Evolutionary conservation across 345 rosid species (phyloP).

Genomic region (Cardamine chenopodiifolia): DNA sequence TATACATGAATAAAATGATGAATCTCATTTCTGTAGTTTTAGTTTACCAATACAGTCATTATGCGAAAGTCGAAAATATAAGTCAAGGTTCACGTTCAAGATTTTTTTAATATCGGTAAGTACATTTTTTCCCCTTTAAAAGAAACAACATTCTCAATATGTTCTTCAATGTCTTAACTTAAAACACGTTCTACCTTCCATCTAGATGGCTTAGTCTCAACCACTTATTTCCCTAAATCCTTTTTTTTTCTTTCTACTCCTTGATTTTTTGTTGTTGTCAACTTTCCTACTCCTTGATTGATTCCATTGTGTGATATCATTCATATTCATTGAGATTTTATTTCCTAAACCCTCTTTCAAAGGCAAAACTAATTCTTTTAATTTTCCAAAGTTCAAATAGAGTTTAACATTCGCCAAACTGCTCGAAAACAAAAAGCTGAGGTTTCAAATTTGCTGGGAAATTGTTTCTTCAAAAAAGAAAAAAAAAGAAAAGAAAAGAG

Average conservation of each 20-base stretch:
- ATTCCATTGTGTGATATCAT: conserved; percentile 4
- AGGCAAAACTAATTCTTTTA: background rate
- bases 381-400: conserved; percentile 13
- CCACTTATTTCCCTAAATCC: background rate
- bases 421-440: background rate
- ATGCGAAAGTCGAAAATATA: background rate
- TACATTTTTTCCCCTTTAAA: background rate
- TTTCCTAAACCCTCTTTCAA: background rate
- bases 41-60: conserved; percentile 3
- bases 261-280: background rate
- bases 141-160: background rate
- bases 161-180: background rate
- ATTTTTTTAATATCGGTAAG: background rate
- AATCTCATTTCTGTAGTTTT: background rate
- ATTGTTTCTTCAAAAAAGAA: conserved; percentile 21
- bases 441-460: conserved; percentile 15
- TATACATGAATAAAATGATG: background rate
- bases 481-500: background rate
- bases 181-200: conserved; percentile 29
- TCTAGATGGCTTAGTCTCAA: background rate
- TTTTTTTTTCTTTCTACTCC: background rate
- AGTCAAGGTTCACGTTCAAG: background rate
- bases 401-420: conserved; percentile 4
- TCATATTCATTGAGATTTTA: background rate
- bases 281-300: background rate